Evolutionary conservation across 164 flowering plant species (phyloP), one percentile per base, ranked within the genome.

Genomic region (Liquidambar formosana): DNA sequence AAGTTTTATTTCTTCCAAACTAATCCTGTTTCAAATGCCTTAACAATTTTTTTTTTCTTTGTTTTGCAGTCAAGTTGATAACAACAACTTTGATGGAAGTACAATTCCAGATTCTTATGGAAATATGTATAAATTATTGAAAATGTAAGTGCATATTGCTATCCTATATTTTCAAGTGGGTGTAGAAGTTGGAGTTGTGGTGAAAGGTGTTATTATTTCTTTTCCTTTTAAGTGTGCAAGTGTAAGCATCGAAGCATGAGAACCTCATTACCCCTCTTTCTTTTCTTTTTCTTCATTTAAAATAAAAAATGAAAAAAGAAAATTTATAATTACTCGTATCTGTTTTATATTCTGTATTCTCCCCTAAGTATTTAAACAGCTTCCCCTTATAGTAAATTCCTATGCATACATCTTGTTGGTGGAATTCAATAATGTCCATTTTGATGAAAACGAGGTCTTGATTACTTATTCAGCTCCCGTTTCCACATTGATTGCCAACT

Each of bases 11-110:
- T 6, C 41, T 33, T 33, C 41, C 6, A 33, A 33, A 33, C 2
- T 33, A 33, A 33, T 33, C 2, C 41, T 33, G 41, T 33, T 2
- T 33, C 41, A 2, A 33, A 6, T 33, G 6, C n/a, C n/a, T 33
- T 54, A 5, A 23, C 28, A 54, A 0, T 58, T 28, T 54, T 4
- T 15, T 26, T 61, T 59, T 46, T 70, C 38, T 67, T 33, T 70
- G 22, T 66, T 63, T 70, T 79, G 77, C 89, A 95, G 99, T 57
- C 98, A 95, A 80, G 91, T 95, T 52, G 99, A 95, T 73, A 95
- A 93, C 84, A 95, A 95, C 80, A 65, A 91, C 80, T 90, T 93
- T 69, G 75, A 73, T 33, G 98, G 97, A 68, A 78, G 61, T 58
- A 65, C 67, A 23, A 95, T 95, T 78, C 99, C 99, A 70, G 71